Percentiles rank a stretch among this genome's conserved stretches.
phyloP scores from a whole-genome alignment of 2,329 filamentous ascomycete species.

The Claviceps citrina region DNA sequence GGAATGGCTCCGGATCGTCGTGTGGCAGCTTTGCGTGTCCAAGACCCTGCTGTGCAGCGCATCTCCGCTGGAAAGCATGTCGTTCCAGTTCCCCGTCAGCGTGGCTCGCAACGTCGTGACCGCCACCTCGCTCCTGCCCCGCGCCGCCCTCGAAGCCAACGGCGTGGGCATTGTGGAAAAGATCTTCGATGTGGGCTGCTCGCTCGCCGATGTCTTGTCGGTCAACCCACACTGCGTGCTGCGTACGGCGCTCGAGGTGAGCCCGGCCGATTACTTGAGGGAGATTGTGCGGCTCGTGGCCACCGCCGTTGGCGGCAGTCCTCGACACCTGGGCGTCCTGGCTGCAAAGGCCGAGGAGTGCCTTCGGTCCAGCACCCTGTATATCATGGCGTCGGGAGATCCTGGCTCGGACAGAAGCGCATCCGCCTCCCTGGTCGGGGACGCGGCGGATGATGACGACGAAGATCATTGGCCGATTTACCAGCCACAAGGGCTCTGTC shows the following conservation, averaged over 20 bases:
- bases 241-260: background rate
- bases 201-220: slow-evolving; percentile 13
- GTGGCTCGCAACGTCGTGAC: slow-evolving; percentile 14
- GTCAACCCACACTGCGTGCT: slow-evolving; percentile 2
- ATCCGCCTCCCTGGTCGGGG: background rate
- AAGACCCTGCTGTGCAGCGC: slow-evolving; percentile 9
- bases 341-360: slow-evolving; percentile 2
- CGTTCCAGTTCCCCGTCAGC: slow-evolving; percentile 12
- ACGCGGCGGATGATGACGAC: background rate
- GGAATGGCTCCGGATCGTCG: slow-evolving; percentile 15
- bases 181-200: slow-evolving; percentile 19
- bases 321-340: slow-evolving; percentile 1
- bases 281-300: slow-evolving; percentile 2
- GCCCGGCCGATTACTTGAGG: slow-evolving; percentile 1
- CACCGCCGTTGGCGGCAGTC: slow-evolving; percentile 1
- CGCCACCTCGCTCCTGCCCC: slow-evolving; percentile 10
- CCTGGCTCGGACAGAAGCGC: background rate
- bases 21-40: slow-evolving; percentile 15
- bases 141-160: slow-evolving; percentile 17
- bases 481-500: too few relatives aligned
- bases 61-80: slow-evolving; percentile 12
- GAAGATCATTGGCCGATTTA: too few relatives aligned
- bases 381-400: background rate
- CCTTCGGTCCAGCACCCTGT: background rate
- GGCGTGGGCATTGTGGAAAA: slow-evolving; percentile 20